Evolutionary conservation across 73 alveolate genomes (phyloP).

Genomic region (Paramecium pentaurelia): DNA sequence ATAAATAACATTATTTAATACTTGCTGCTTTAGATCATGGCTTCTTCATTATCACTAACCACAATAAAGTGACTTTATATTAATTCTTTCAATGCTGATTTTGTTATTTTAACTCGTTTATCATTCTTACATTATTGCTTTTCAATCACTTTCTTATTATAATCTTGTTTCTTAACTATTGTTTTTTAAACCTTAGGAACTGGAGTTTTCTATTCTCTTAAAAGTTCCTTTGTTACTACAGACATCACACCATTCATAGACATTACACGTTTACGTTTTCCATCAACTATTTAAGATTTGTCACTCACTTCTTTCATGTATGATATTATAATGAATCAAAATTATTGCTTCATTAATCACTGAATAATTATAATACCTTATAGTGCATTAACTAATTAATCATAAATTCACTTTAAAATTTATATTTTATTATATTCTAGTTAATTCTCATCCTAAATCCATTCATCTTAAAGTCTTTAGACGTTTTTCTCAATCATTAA

Average conservation of each 20-base stretch:
- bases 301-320: background rate
- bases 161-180: background rate
- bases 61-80: constrained; percentile 16
- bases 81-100: background rate
- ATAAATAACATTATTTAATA: background rate
- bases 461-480: background rate
- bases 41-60: constrained; percentile 23
- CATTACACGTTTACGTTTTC: constrained; percentile 37
- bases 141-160: background rate
- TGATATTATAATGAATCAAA: background rate
- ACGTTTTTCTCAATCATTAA: background rate
- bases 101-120: background rate
- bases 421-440: background rate
- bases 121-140: background rate
- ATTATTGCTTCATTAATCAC: background rate
- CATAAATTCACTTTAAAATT: background rate
- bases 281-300: background rate
- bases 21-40: background rate
- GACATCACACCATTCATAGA: constrained; percentile 17
- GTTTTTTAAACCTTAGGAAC: background rate
- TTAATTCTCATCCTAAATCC: background rate
- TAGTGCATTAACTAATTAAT: background rate
- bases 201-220: background rate
- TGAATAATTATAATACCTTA: background rate
- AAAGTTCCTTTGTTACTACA: background rate